These are phyloP conservation scores for Crithidia fasciculata DNA, from an alignment of 208 protist species.

Conservation along the genomic window DNA sequence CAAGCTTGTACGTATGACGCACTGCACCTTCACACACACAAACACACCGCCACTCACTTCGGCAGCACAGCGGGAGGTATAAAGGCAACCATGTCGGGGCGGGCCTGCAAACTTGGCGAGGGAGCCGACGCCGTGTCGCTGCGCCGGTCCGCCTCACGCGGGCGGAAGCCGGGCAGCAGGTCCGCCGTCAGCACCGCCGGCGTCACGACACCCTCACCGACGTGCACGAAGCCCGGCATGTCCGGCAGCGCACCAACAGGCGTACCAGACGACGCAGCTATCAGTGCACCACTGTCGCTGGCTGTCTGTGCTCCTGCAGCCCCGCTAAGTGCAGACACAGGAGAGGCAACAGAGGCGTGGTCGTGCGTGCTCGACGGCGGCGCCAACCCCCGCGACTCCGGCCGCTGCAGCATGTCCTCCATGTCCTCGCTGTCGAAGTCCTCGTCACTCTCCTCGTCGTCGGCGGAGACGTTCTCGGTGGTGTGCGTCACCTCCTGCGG, in stretches of 20 bases:
- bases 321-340: not conserved
- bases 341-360: not conserved
- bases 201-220: conserved; percentile 24
- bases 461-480: conserved; percentile 20
- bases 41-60: not conserved
- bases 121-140: conserved; percentile 21
- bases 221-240: conserved; percentile 22
- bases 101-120: conserved; percentile 29
- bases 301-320: not conserved
- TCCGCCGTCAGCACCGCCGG: conserved; percentile 28
- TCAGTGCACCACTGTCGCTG: not conserved
- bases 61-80: conserved; percentile 15
- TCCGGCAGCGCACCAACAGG: not conserved
- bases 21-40: too few relatives aligned
- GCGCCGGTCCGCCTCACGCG: conserved; percentile 3
- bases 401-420: conserved; percentile 48
- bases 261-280: not conserved
- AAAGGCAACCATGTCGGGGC: conserved; percentile 21
- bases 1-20: not conserved
- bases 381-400: conserved; percentile 8
- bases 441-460: conserved; percentile 50
- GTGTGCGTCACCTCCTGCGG: conserved; percentile 33
- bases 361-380: conserved; percentile 7
- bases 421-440: conserved; percentile 60
- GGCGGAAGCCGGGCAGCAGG: conserved; percentile 26